Conservation (phyloP, 768 basidiomycete genomes). For the Boletus tylopilopsis region DNA sequence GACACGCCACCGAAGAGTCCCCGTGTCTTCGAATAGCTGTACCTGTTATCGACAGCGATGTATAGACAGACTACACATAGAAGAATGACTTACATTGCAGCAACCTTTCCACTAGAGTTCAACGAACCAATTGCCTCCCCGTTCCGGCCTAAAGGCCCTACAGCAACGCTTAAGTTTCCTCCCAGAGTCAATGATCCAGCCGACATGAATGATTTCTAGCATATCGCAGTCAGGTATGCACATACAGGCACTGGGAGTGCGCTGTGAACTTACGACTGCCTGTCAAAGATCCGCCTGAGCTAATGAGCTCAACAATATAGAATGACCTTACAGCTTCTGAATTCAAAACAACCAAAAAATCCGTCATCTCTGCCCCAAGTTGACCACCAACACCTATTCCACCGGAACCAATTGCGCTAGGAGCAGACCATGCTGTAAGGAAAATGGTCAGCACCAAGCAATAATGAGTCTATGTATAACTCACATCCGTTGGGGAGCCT, state of each 20-base stretch:
- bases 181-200: constrained; percentile 88
- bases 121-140: constrained; percentile 85
- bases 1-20: constrained; percentile 94
- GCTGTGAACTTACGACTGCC: constrained; percentile 54
- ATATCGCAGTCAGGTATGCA: constrained; percentile 6
- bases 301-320: constrained; percentile 3
- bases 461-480: constrained; percentile 27
- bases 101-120: constrained; percentile 80
- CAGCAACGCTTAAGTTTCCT: constrained; percentile 83
- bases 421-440: constrained; percentile 90
- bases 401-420: constrained; percentile 91
- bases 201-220: constrained; percentile 85
- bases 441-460: constrained; percentile 20
- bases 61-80: not conserved
- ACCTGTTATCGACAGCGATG: constrained; percentile 42
- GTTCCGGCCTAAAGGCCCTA: constrained; percentile 92
- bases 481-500: constrained; percentile 75
- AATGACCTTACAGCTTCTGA: constrained; percentile 57
- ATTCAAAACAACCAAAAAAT: constrained; percentile 88
- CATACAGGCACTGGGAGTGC: not conserved
- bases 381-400: constrained; percentile 88
- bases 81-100: constrained; percentile 68
- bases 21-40: constrained; percentile 87
- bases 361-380: constrained; percentile 82
- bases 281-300: constrained; percentile 23